Percentiles rank a stretch among this genome's conserved stretches.
phyloP scores from a whole-genome alignment of 306 rosid species.

The Acacia melanoxylon region DNA sequence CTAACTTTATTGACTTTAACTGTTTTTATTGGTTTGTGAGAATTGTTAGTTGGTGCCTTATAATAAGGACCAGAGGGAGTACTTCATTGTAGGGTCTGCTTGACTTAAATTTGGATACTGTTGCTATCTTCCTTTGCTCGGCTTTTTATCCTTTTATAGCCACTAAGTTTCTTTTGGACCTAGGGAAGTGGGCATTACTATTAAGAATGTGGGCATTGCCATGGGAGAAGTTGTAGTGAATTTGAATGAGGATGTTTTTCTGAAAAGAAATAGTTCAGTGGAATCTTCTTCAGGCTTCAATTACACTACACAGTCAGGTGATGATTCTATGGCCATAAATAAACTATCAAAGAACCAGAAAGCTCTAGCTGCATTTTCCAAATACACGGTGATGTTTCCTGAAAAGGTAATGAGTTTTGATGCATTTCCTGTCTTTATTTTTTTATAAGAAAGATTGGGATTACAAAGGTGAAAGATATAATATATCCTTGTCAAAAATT shows the following conservation, averaged over 20 bases:
- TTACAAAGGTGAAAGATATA: neutral
- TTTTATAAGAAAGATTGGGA: neutral
- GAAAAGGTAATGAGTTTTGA: constrained; percentile 69
- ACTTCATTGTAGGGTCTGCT: neutral
- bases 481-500: constrained; percentile 3
- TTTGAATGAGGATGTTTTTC: constrained; percentile 71
- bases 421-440: neutral
- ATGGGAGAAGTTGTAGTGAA: constrained; percentile 66
- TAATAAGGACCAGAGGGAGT: too few species aligned
- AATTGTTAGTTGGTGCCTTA: too few species aligned
- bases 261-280: constrained; percentile 55
- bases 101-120: constrained; percentile 11
- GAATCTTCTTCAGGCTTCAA: constrained; percentile 55
- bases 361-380: constrained; percentile 47
- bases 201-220: constrained; percentile 61
- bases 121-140: neutral
- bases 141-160: constrained; percentile 13
- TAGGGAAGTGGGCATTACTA: constrained; percentile 76
- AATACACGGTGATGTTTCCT: constrained; percentile 60
- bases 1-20: too few species aligned
- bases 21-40: too few species aligned
- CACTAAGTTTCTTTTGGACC: constrained; percentile 43
- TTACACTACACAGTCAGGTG: constrained; percentile 35
- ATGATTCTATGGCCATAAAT: constrained; percentile 45
- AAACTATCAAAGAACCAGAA: constrained; percentile 52